Conservation (phyloP, 306 rosid genomes). For the Benincasa hispida region DNA sequence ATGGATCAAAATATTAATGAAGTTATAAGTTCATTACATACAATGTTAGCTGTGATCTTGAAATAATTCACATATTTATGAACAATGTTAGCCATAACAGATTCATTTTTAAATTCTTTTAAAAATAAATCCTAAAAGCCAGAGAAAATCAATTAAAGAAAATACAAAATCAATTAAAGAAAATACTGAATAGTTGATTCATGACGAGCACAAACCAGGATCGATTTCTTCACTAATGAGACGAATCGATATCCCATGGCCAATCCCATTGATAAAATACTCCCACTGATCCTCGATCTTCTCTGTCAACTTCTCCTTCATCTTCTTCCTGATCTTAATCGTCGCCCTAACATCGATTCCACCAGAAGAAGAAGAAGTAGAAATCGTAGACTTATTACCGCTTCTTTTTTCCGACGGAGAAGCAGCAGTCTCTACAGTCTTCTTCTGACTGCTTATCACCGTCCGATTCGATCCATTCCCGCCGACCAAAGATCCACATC, state of each 20-base stretch:
- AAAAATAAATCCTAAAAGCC: not conserved
- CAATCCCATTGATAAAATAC: slow-evolving; percentile 54
- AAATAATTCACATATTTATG: not conserved
- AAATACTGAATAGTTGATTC: not conserved
- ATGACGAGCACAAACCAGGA: slow-evolving; percentile 34
- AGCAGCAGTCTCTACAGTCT: slow-evolving; percentile 16
- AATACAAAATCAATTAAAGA: not conserved
- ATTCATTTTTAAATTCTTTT: not conserved
- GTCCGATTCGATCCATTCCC: slow-evolving; percentile 24
- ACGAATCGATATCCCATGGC: slow-evolving; percentile 69
- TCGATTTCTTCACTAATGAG: slow-evolving; percentile 63
- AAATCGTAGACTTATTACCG: slow-evolving; percentile 10
- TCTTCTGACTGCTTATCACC: slow-evolving; percentile 42
- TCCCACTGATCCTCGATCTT: slow-evolving; percentile 72
- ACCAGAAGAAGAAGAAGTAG: slow-evolving; percentile 20
- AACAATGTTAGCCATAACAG: not conserved
- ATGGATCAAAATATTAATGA: not conserved
- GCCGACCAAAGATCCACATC: slow-evolving; percentile 1
- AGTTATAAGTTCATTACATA: not conserved
- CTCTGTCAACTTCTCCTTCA: slow-evolving; percentile 51
- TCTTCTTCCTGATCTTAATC: slow-evolving; percentile 61
- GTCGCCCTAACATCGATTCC: slow-evolving; percentile 48
- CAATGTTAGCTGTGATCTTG: not conserved
- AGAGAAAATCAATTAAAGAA: not conserved
- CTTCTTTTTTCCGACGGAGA: slow-evolving; percentile 25